These are phyloP conservation scores for Bipolaris bicolor DNA, from an alignment of 2,329 filamentous ascomycete genomes.

Conservation along the genomic window DNA sequence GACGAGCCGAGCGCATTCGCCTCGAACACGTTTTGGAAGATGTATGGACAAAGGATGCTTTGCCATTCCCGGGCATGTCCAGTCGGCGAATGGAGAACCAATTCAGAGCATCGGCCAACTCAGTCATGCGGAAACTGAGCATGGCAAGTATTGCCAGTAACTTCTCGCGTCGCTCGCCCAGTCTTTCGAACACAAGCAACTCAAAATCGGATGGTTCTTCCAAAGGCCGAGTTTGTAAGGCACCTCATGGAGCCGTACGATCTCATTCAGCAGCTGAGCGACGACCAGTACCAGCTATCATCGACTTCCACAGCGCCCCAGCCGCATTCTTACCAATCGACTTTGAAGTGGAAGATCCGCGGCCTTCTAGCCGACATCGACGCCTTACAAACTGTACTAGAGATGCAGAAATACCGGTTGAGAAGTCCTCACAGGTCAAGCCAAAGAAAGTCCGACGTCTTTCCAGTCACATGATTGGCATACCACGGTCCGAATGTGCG, in stretches of 20 bases:
- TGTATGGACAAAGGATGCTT: conserved; percentile 79
- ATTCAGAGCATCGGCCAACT: conserved; percentile 79
- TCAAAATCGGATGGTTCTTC: conserved; percentile 45
- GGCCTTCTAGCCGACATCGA: conserved; percentile 34
- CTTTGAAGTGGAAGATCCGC: conserved; percentile 50
- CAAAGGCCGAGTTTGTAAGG: conserved; percentile 35
- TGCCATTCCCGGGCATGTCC: conserved; percentile 85
- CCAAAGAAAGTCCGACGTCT: conserved; percentile 41
- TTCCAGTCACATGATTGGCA: conserved; percentile 40
- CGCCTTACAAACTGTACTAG: conserved; percentile 36
- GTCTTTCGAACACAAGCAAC: conserved; percentile 55
- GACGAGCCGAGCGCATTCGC: conserved; percentile 75
- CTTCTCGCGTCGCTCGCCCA: conserved; percentile 74
- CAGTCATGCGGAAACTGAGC: conserved; percentile 86
- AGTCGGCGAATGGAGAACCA: conserved; percentile 71
- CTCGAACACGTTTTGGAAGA: conserved; percentile 77
- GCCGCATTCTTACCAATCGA: conserved; percentile 56
- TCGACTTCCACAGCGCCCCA: conserved; percentile 57
- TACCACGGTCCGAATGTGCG: conserved; percentile 36
- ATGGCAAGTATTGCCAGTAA: conserved; percentile 78
- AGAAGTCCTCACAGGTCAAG: conserved; percentile 28
- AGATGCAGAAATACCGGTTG: conserved; percentile 29
- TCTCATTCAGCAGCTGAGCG: conserved; percentile 33
- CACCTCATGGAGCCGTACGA: conserved; percentile 34
- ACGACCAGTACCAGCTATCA: conserved; percentile 40